Evolutionary conservation across 208 protist species (phyloP).

Genomic region (Porcisia hertigi): DNA sequence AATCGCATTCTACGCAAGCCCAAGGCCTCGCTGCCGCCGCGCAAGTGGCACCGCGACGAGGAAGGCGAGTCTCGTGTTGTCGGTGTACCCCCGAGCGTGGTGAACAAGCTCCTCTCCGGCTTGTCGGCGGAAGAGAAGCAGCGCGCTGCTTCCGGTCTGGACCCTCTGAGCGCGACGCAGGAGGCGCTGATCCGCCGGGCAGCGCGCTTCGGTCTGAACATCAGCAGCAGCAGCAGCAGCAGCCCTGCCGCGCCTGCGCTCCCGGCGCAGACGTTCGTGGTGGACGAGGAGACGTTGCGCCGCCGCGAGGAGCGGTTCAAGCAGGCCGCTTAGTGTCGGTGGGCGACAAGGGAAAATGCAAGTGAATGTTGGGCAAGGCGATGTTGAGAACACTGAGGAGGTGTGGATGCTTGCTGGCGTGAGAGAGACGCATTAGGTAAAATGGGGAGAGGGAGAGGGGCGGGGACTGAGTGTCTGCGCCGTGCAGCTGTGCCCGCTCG

Average conservation of each 20-base stretch:
- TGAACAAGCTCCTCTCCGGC: conserved; percentile 42
- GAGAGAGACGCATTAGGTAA: background rate
- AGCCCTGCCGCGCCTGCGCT: conserved; percentile 19
- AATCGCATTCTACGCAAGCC: conserved; percentile 86
- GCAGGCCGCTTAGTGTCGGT: conserved; percentile 11
- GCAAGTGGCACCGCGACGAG: conserved; percentile 47
- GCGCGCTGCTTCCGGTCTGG: conserved; percentile 53
- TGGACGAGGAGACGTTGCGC: conserved; percentile 66
- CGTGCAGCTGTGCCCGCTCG: background rate
- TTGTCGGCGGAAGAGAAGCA: conserved; percentile 63
- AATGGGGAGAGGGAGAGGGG: background rate
- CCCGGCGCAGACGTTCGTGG: conserved; percentile 34
- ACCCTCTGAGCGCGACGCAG: conserved; percentile 60
- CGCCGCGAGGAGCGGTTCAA: conserved; percentile 69
- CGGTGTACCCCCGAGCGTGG: conserved; percentile 44
- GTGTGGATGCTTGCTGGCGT: background rate
- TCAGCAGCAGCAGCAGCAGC: conserved; percentile 23
- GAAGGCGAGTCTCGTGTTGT: background rate
- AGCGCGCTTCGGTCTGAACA: conserved; percentile 65
- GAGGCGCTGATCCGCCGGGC: conserved; percentile 69
- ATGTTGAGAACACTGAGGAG: background rate
- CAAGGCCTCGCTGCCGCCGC: conserved; percentile 56
- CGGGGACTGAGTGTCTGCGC: background rate
- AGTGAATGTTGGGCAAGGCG: background rate
- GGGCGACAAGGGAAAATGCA: background rate